A percentile compares a stretch with the other conserved stretches of the same genome.
phyloP scores from a whole-genome alignment of 2,329 filamentous ascomycete genomes.

The Alternaria sp. region DNA sequence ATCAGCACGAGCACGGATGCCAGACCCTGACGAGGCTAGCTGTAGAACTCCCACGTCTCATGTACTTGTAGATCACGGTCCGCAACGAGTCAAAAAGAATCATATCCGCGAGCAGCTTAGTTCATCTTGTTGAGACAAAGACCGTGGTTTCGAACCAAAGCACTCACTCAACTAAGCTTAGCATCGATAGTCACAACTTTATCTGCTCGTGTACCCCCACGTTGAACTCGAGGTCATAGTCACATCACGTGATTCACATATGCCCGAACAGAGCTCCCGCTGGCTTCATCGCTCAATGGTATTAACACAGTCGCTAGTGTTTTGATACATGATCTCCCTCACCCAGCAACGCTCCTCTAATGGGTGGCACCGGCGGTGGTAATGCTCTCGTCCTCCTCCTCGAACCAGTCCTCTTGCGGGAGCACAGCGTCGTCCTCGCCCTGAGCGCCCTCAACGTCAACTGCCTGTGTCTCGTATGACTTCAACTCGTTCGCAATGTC shows the following conservation, averaged over 20 bases:
- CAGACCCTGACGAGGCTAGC: background rate
- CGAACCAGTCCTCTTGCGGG: conserved; percentile 78
- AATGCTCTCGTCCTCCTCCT: conserved; percentile 68
- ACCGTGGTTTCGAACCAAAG: background rate
- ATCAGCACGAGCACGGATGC: background rate
- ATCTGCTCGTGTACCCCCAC: background rate
- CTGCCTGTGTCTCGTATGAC: conserved; percentile 91
- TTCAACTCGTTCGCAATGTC: conserved; percentile 90
- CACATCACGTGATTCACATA: conserved; percentile 31
- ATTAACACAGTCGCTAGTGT: conserved; percentile 44
- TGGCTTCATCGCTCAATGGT: conserved; percentile 37
- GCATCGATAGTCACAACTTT: background rate
- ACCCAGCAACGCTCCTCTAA: conserved; percentile 24
- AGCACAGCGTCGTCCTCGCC: conserved; percentile 64
- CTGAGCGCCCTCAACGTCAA: conserved; percentile 89
- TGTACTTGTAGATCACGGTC: background rate
- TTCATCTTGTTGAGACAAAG: background rate
- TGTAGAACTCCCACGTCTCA: background rate
- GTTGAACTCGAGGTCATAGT: background rate
- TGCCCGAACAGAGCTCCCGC: background rate
- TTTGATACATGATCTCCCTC: conserved; percentile 41
- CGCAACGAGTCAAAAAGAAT: conserved; percentile 1
- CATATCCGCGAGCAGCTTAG: background rate
- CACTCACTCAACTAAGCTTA: background rate
- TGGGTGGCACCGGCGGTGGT: conserved; percentile 49